Base-by-base conservation (phyloP, 805 yeast genomes). In the Nakazawaea siamensis region DNA sequence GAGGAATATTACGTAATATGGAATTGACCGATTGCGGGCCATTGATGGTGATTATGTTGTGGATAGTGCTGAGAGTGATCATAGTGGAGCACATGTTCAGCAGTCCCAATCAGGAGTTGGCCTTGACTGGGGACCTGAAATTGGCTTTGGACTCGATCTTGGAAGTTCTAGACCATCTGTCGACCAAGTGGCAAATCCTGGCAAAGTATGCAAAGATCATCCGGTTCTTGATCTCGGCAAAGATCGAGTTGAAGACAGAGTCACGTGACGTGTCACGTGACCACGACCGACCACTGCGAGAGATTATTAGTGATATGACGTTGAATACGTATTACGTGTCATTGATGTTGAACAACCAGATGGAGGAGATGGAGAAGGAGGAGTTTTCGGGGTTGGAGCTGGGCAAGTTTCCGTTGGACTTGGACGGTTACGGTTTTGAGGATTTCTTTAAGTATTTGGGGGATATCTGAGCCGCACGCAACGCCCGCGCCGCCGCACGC, bases 191-290 rank as follows among this genome's bases (percentile, higher is more conserved):
- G 57, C 50, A 49, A 21, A 49, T 47, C 3, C 46, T 54, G 4
- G 45, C 47, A 44, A 52, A 52, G 4, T 51, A 53, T 30, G 43
- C 41, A 33, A 51, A 47, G 37, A 53, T 54, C 17, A 39, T 54
- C 20, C 45, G 49, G 21, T 46, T 45, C 24, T 34, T 54, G 33
- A 48, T 45, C 24, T 45, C 45, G 24, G 41, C 48, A 19, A 51
- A 52, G 15, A 41, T 54, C 15, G 41, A 29, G 18, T 16, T 35
- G 9, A 30, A 35, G 13, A 13, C n/a, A 4, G 43, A 54, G 34
- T n/a, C n/a, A n/a, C 53, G 55, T 35, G 60, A 55, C 31, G 62
- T 62, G 4, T 54, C 57, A 10, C n/a, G n/a, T n/a, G n/a, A n/a
- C n/a, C n/a, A n/a, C n/a, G n/a, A n/a, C n/a, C n/a, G n/a, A n/a